A percentile compares a stretch with the other conserved stretches of the same genome.
These are phyloP conservation scores for Gremmenia infestans DNA, from an alignment of 2,329 filamentous ascomycete genomes.

Conservation along the genomic window DNA sequence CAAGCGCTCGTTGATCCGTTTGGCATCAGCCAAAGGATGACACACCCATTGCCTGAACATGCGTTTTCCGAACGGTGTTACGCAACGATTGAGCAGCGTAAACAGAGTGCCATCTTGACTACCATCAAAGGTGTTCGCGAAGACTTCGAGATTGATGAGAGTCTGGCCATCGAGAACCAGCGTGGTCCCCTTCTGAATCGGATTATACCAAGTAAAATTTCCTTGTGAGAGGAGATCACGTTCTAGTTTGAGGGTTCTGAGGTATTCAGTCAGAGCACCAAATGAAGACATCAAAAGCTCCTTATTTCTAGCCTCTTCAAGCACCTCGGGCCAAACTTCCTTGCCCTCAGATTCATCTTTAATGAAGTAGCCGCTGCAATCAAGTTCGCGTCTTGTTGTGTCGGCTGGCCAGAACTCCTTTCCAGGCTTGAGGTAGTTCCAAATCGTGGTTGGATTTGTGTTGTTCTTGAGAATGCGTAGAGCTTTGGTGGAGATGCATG, in stretches of 20 bases:
- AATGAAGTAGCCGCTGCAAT: constrained; percentile 73
- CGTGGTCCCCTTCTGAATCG: constrained; percentile 82
- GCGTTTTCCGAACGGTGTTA: constrained; percentile 95
- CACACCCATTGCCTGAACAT: constrained; percentile 97
- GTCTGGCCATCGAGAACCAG: constrained; percentile 93
- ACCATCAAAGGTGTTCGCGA: constrained; percentile 87
- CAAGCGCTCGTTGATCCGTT: constrained; percentile 85
- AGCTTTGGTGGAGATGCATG: constrained; percentile 78
- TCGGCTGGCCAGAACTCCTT: constrained; percentile 92
- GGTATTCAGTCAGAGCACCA: constrained; percentile 82
- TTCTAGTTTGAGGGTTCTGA: constrained; percentile 83
- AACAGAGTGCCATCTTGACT: constrained; percentile 83
- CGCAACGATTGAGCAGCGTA: constrained; percentile 83
- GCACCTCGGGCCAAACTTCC: constrained; percentile 68
- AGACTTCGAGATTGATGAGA: constrained; percentile 95
- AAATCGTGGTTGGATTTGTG: constrained; percentile 85
- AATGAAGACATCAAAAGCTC: constrained; percentile 86
- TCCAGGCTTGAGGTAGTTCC: constrained; percentile 84
- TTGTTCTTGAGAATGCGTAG: constrained; percentile 94
- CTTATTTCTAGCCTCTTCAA: constrained; percentile 69
- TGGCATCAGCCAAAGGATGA: constrained; percentile 82
- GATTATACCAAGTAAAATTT: constrained; percentile 88
- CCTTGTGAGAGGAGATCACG: constrained; percentile 79
- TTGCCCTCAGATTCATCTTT: constrained; percentile 46
- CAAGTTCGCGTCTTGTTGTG: constrained; percentile 73